Evolutionary conservation across 768 basidiomycete species (phyloP), one percentile per base, ranked within the genome.

Genomic region (Pilatotrama ljubarskyi): DNA sequence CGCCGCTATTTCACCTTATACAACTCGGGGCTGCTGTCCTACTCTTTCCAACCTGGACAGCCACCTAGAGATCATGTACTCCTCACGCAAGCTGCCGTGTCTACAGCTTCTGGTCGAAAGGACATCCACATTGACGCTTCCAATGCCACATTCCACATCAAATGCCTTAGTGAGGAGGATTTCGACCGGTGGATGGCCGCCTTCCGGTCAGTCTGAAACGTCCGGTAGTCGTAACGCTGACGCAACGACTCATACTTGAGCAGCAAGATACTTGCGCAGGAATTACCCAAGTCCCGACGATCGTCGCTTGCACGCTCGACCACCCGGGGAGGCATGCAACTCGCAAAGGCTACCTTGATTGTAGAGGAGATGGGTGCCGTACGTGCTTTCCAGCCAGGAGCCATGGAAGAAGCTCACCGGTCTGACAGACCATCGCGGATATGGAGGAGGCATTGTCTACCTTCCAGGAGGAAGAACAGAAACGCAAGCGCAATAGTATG

Each of bases 101-200:
- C 90, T 20, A 90, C 88, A 18, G 78, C 84, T 5, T 77, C 78
- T n/a, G 86, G 86, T 4, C 82, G 86, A 59, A 90, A 81, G 70
- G 88, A 93, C 66, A 90, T 93, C 50, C 90, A 92, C 66, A 78
- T 94, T 48, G 91, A 94, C 68, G 85, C 88, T 3, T 81, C 77
- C 66, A 84, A 78, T 43, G 87, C 86, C 25, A 93, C 89, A 0
- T 93, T 93, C 69, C 91, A 93, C 72, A 82, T 93, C 62, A 90
- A 87, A 72, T 91, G 89, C 69, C 73, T 91, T n/a, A 85, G 75
- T 47, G 73, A 74, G 17, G 82, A 84, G 9, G 91, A 93, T 67
- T 93, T 91, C 64, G 75, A 84, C 49, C 74, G 69, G 48, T 93
- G 91, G 91, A 88, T 90, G 82, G 63, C 76, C 24, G 85, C 87